Percentiles rank a stretch among this genome's conserved stretches.
phyloP scores from a whole-genome alignment of 2,329 filamentous ascomycete species.

The Alternaria dauci region DNA sequence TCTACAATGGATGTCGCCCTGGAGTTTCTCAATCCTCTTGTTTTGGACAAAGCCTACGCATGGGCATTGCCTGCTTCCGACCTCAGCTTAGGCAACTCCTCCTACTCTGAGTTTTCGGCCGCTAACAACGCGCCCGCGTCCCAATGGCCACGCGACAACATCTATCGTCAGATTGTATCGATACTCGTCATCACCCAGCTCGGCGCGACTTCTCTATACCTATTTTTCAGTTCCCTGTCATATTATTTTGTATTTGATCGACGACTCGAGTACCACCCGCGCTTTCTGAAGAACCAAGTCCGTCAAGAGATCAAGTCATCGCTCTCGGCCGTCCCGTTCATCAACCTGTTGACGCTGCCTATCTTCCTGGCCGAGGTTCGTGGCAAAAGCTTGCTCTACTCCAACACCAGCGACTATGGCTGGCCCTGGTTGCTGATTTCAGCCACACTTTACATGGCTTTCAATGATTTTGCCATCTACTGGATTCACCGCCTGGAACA shows the following conservation, averaged over 20 bases:
- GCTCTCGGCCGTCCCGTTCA: constrained; percentile 11
- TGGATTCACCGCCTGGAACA: constrained; percentile 18
- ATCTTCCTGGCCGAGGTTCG: constrained; percentile 13
- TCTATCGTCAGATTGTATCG: constrained; percentile 14
- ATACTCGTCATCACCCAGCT: constrained; percentile 14
- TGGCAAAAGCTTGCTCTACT: constrained; percentile 12
- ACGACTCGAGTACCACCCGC: constrained; percentile 15
- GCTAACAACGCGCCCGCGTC: constrained; percentile 2
- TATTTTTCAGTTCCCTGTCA: constrained; percentile 14
- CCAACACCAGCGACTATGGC: constrained; percentile 10
- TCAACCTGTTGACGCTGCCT: constrained; percentile 13
- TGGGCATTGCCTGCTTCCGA: constrained; percentile 9
- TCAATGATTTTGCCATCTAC: constrained; percentile 15
- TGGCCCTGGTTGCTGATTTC: constrained; percentile 12
- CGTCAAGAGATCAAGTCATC: constrained; percentile 14
- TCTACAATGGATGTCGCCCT: constrained; percentile 14
- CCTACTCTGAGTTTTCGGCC: constrained; percentile 4
- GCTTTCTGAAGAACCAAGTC: constrained; percentile 17
- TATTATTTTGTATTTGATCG: constrained; percentile 15
- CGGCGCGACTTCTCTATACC: constrained; percentile 13
- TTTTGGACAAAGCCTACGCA: constrained; percentile 18
- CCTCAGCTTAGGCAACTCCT: constrained; percentile 4
- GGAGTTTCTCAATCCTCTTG: constrained; percentile 15
- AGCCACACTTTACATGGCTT: constrained; percentile 10
- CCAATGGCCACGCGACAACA: constrained; percentile 18